phyloP scores from a whole-genome alignment of 345 rosid species.

The Eucalyptus fibrosa region DNA sequence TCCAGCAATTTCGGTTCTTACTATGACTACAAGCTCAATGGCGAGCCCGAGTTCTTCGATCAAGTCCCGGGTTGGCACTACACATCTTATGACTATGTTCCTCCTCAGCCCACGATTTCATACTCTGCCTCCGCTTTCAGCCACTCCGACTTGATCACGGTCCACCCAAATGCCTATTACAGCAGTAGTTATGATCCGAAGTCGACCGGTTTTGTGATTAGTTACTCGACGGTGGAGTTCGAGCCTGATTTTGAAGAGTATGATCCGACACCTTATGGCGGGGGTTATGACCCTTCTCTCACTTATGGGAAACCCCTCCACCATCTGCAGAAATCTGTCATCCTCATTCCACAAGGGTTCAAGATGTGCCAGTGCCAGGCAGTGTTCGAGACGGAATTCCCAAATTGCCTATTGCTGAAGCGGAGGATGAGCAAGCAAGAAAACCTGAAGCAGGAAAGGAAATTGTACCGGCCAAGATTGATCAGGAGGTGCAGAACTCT shows the following conservation, averaged over 20 bases:
- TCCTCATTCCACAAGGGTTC: slow-evolving; percentile 20
- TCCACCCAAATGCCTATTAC: slow-evolving; percentile 5
- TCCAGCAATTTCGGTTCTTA: background rate
- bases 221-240: slow-evolving; percentile 23
- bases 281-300: slow-evolving; percentile 47
- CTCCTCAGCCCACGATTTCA: background rate
- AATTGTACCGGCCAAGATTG: background rate
- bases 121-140: slow-evolving; percentile 31
- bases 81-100: background rate
- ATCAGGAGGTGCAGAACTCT: background rate
- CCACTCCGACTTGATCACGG: slow-evolving; percentile 17
- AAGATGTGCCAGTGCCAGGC: background rate
- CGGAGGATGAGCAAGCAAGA: background rate
- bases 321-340: slow-evolving; percentile 47
- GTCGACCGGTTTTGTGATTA: slow-evolving; percentile 22
- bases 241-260: slow-evolving; percentile 48
- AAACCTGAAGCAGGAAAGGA: background rate
- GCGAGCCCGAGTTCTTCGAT: background rate
- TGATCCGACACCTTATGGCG: slow-evolving; percentile 68
- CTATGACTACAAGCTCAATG: background rate
- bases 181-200: background rate
- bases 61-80: background rate
- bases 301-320: slow-evolving; percentile 61
- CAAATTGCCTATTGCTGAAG: background rate
- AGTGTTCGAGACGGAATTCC: background rate